These are phyloP conservation scores for Crithidia expoeki DNA, from an alignment of 208 protist species.

Conservation along the genomic window DNA sequence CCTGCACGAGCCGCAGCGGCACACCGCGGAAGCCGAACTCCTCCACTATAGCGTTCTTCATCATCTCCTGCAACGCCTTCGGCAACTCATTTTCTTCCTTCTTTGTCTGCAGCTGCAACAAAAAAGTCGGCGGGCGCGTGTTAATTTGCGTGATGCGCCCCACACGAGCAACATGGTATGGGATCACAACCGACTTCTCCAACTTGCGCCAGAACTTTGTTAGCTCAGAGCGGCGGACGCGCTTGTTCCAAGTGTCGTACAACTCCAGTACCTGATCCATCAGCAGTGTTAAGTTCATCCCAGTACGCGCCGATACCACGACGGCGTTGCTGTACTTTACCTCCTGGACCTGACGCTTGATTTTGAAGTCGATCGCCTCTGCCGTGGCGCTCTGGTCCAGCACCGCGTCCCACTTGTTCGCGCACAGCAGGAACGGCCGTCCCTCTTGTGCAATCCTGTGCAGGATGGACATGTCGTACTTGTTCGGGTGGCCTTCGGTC, in stretches of 20 bases:
- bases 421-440: constrained; percentile 85
- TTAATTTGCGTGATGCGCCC: constrained; percentile 88
- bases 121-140: constrained; percentile 84
- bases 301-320: constrained; percentile 86
- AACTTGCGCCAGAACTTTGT: constrained; percentile 91
- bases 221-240: constrained; percentile 76
- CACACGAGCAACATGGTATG: constrained; percentile 86
- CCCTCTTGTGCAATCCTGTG: constrained; percentile 88
- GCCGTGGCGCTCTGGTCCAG: constrained; percentile 88
- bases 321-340: constrained; percentile 92
- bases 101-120: constrained; percentile 90
- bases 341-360: constrained; percentile 90
- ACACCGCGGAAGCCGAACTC: constrained; percentile 92
- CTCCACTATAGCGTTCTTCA: constrained; percentile 91
- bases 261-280: constrained; percentile 85
- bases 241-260: constrained; percentile 93
- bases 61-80: constrained; percentile 85
- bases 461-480: constrained; percentile 92
- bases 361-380: constrained; percentile 93
- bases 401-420: constrained; percentile 94
- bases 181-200: constrained; percentile 90
- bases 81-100: constrained; percentile 81
- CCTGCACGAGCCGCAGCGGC: constrained; percentile 87
- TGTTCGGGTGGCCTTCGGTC: constrained; percentile 91
- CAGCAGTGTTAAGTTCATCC: constrained; percentile 88